phyloP scores from a whole-genome alignment of 139 green algal species.

The Microglena sp. region DNA sequence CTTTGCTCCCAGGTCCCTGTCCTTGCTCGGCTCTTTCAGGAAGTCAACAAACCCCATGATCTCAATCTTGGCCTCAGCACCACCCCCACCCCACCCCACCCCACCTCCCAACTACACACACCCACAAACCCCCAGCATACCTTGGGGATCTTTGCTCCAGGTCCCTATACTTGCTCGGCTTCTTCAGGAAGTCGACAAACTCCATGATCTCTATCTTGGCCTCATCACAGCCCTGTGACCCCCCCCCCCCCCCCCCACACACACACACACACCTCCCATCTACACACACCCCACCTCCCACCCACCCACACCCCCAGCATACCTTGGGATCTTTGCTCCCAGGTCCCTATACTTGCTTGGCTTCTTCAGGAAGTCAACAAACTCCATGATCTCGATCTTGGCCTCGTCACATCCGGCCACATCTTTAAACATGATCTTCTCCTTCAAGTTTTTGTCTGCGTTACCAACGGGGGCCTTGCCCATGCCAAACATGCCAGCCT shows the following conservation, averaged over 20 bases:
- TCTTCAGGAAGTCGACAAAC: constrained; percentile 94
- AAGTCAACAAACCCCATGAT: constrained; percentile 99
- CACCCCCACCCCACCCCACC: constrained; percentile 89
- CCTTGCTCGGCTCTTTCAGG: too few species aligned
- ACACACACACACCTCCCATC: too few species aligned
- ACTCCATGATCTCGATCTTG: constrained; percentile 93
- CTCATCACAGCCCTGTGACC: constrained; percentile 92
- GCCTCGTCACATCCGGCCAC: constrained; percentile 95
- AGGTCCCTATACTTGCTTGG: constrained; percentile 71
- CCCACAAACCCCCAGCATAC: too few species aligned
- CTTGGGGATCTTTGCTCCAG: too few species aligned
- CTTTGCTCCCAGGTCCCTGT: constrained; percentile 73
- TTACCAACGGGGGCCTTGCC: constrained; percentile 41
- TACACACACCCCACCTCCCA: too few species aligned
- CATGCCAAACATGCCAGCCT: constrained; percentile 81
- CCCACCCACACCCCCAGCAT: too few species aligned
- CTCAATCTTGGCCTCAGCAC: constrained; percentile 83
- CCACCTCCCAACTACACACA: too few species aligned
- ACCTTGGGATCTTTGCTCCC: constrained; percentile 87
- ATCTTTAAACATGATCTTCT: constrained; percentile 77
- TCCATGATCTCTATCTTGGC: constrained; percentile 94
- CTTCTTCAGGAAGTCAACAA: constrained; percentile 91
- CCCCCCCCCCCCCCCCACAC: constrained; percentile 84
- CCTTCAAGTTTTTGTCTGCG: constrained; percentile 87
- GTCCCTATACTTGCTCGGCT: constrained; percentile 70